Evolutionary conservation across 2,329 filamentous ascomycete genomes (phyloP).

Genomic region (Fulvia fulva): DNA sequence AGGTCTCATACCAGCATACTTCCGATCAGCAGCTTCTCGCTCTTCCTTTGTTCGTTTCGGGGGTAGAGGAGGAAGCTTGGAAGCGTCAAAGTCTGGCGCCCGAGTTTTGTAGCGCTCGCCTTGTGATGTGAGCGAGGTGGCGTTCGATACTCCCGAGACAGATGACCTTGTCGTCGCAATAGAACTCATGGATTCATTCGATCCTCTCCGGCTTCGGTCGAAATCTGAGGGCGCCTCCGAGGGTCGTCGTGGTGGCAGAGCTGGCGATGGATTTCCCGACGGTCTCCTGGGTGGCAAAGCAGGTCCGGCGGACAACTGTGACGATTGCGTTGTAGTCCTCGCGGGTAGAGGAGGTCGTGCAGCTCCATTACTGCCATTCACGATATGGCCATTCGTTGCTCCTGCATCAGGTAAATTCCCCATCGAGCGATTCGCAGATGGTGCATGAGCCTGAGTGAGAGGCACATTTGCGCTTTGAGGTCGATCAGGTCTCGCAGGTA

Average conservation of each 20-base stretch:
- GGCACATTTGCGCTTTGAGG: slow-evolving; percentile 36
- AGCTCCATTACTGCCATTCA: slow-evolving; percentile 24
- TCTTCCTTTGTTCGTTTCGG: slow-evolving; percentile 46
- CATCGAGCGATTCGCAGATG: slow-evolving; percentile 30
- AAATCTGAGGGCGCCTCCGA: slow-evolving; percentile 36
- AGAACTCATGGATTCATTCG: slow-evolving; percentile 52
- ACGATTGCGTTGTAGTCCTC: slow-evolving; percentile 38
- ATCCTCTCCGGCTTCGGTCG: slow-evolving; percentile 36
- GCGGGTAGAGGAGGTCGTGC: slow-evolving; percentile 43
- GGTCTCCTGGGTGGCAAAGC: slow-evolving; percentile 46
- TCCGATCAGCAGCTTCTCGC: slow-evolving; percentile 32
- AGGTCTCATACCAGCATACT: slow-evolving; percentile 20
- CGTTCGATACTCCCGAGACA: slow-evolving; percentile 47
- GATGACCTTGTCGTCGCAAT: slow-evolving; percentile 46
- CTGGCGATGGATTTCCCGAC: slow-evolving; percentile 33
- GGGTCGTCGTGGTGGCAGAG: slow-evolving; percentile 42
- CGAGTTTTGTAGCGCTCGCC: slow-evolving; percentile 25
- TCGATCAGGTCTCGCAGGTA: slow-evolving; percentile 33
- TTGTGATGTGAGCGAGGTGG: slow-evolving; percentile 27
- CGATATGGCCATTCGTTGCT: slow-evolving; percentile 6
- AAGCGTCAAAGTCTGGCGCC: slow-evolving; percentile 55
- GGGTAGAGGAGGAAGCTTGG: slow-evolving; percentile 52
- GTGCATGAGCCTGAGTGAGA: slow-evolving; percentile 36
- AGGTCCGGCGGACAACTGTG: slow-evolving; percentile 34
- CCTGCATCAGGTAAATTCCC: slow-evolving; percentile 39